Evolutionary conservation across 2,329 filamentous ascomycete species (phyloP).

Genomic region (Calycina herbarum): DNA sequence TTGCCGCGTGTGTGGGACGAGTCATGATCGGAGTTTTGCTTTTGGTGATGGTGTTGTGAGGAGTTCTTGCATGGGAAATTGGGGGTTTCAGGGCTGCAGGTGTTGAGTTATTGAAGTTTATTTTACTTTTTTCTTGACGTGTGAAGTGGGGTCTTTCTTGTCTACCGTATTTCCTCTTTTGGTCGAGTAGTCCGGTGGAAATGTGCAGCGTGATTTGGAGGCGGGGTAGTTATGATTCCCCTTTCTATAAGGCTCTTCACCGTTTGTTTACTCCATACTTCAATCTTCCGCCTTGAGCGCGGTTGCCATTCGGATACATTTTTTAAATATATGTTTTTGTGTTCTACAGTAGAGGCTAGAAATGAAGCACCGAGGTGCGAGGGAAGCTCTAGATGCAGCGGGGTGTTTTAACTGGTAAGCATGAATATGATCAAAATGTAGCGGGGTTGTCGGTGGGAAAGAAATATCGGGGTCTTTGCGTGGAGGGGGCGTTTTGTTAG

Average conservation of each 20-base stretch:
- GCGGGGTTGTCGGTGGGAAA: not conserved
- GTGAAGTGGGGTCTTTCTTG: not conserved
- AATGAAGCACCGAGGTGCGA: not conserved
- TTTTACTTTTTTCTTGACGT: not conserved
- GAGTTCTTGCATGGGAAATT: not conserved
- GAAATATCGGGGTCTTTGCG: not conserved
- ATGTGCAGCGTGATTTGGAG: not conserved
- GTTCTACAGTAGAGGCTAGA: not conserved
- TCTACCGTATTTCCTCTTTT: not conserved
- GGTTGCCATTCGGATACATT: not conserved
- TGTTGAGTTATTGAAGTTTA: not conserved
- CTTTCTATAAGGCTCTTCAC: not conserved
- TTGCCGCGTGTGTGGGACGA: conserved; percentile 1
- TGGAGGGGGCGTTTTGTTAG: not conserved
- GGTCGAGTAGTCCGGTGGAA: not conserved
- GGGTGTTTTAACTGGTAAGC: not conserved
- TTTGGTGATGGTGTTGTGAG: not conserved
- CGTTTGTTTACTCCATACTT: not conserved
- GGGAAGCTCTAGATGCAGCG: not conserved
- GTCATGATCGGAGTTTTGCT: not conserved
- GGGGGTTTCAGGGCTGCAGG: not conserved
- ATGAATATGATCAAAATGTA: conserved; percentile 4
- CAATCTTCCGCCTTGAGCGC: not conserved
- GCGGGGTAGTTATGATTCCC: not conserved
- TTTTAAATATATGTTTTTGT: not conserved